These are phyloP conservation scores for Odonthalia washingtoniensis DNA, from an alignment of 31 red algal species.

Conservation along the genomic window DNA sequence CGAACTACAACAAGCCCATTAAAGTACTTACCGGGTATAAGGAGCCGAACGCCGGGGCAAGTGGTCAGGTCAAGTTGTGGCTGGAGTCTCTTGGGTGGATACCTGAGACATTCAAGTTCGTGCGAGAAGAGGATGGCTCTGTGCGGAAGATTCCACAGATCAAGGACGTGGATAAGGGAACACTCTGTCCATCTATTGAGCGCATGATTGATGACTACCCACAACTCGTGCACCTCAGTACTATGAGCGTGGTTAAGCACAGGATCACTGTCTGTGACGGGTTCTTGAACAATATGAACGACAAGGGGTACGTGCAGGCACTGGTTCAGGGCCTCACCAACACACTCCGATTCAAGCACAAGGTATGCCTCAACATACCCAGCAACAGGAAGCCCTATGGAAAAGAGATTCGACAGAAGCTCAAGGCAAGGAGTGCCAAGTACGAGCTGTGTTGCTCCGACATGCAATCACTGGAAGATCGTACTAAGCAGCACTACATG, in stretches of 20 bases:
- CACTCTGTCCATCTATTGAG: slow-evolving; percentile 5
- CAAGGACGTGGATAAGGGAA: not conserved
- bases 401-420: not conserved
- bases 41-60: too few relatives aligned
- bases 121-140: not conserved
- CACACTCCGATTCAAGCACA: slow-evolving; percentile 7
- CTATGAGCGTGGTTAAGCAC: not conserved
- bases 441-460: not conserved
- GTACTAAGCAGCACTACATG: slow-evolving; percentile 20
- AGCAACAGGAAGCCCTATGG: not conserved
- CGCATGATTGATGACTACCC: not conserved
- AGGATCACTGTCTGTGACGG: not conserved
- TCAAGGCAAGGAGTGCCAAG: not conserved
- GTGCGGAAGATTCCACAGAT: slow-evolving; percentile 1
- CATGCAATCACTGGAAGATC: not conserved
- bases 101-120: not conserved
- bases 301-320: not conserved
- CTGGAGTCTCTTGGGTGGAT: not conserved
- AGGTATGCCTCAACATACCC: not conserved
- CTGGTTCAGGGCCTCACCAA: slow-evolving; percentile 2
- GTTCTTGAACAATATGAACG: slow-evolving; percentile 5
- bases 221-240: not conserved
- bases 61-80: not conserved
- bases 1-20: not conserved
- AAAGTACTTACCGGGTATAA: not conserved